A percentile compares a stretch with the other conserved stretches of the same genome.
These are phyloP conservation scores for Clonostachys rhizophaga DNA, from an alignment of 2,329 filamentous ascomycete species.

Conservation along the genomic window DNA sequence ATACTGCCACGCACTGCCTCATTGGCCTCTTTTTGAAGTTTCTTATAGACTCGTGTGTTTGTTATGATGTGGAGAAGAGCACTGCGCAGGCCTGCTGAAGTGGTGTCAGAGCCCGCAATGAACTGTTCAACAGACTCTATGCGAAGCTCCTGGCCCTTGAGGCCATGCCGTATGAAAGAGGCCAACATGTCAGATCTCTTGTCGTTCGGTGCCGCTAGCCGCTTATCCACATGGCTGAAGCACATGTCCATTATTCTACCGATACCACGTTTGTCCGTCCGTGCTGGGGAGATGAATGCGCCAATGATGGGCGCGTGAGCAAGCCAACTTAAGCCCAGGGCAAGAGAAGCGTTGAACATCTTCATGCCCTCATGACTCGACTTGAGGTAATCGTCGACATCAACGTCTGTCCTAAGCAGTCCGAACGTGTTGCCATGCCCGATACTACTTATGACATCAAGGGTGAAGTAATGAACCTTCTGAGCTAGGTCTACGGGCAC, in stretches of 20 bases:
- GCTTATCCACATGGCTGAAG: constrained; percentile 9
- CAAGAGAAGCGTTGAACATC: constrained; percentile 33
- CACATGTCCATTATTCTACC: constrained; percentile 26
- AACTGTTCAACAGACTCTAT: constrained; percentile 24
- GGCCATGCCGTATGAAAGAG: constrained; percentile 32
- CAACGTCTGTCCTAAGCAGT: constrained; percentile 38
- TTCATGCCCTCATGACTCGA: constrained; percentile 36
- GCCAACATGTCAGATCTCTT: constrained; percentile 29
- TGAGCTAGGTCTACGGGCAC: constrained; percentile 45
- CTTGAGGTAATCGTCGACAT: constrained; percentile 42
- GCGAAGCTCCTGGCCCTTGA: constrained; percentile 16
- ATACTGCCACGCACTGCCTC: constrained; percentile 31
- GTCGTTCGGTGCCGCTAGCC: constrained; percentile 10
- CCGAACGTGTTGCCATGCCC: constrained; percentile 47
- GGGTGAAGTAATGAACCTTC: constrained; percentile 47
- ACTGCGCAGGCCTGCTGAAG: constrained; percentile 45
- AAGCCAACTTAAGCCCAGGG: constrained; percentile 32
- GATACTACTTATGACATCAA: constrained; percentile 51
- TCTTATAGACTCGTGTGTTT: constrained; percentile 37
- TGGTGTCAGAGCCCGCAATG: constrained; percentile 30
- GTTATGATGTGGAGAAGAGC: constrained; percentile 47
- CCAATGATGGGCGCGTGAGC: constrained; percentile 33
- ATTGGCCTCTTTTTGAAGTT: constrained; percentile 26
- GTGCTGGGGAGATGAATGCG: constrained; percentile 32
- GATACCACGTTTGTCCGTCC: constrained; percentile 29